Conservation (phyloP, 2,329 filamentous ascomycete genomes). For the Aspergillus ustus region DNA sequence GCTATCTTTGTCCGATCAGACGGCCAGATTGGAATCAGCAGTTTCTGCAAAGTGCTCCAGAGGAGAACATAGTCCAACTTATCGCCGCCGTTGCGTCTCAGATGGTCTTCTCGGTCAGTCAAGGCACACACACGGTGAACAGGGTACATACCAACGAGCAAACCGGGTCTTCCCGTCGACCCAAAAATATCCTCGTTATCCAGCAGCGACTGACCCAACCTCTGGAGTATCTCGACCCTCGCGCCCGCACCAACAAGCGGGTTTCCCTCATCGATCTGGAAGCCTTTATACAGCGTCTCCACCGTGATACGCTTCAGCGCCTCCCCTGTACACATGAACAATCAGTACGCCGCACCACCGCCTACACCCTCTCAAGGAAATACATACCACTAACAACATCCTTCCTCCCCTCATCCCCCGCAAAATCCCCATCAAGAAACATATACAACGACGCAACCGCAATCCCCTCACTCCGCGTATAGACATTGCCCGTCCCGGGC, state of each 20-base stretch:
- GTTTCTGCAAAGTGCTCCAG: conserved; percentile 50
- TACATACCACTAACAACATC: conserved; percentile 17
- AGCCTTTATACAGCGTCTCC: conserved; percentile 41
- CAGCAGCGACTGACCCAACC: conserved; percentile 49
- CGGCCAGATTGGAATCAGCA: conserved; percentile 57
- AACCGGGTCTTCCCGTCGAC: conserved; percentile 49
- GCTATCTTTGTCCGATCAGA: conserved; percentile 48
- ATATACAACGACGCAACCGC: conserved; percentile 58
- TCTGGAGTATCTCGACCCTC: conserved; percentile 48
- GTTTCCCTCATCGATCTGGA: conserved; percentile 50
- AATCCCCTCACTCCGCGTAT: conserved; percentile 56
- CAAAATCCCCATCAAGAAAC: conserved; percentile 52
- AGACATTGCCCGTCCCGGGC: conserved; percentile 33
- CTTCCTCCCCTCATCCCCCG: conserved; percentile 1
- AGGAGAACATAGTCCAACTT: conserved; percentile 46
- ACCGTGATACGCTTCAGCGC: conserved; percentile 35
- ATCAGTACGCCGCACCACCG: background rate
- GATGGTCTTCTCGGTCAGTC: conserved; percentile 41
- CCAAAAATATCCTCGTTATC: conserved; percentile 49
- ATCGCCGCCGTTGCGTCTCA: conserved; percentile 36
- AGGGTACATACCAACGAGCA: conserved; percentile 51
- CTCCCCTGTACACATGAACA: conserved; percentile 1
- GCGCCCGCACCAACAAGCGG: conserved; percentile 53
- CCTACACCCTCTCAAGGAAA: background rate
- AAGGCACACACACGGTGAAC: background rate